Conservation (phyloP, 2,329 filamentous ascomycete species). For the Xylaria sp. region DNA sequence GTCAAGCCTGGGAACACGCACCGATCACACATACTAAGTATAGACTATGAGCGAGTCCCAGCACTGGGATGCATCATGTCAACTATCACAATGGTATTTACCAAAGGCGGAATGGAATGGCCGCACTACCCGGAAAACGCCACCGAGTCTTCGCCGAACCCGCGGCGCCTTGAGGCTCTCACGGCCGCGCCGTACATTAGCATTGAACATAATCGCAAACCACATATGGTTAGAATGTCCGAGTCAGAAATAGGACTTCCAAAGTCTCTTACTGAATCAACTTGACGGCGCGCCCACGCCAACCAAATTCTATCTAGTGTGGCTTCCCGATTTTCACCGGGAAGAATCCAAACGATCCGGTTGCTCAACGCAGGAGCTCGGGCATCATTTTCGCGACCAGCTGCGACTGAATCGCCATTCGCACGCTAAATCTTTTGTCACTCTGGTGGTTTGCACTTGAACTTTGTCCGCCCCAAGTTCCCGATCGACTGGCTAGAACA, state of each 20-base stretch:
- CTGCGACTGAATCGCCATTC: not conserved
- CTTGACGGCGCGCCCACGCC: not conserved
- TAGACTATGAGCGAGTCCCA: not conserved
- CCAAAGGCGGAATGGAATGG: not conserved
- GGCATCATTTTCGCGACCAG: conserved; percentile 13
- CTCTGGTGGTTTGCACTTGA: not conserved
- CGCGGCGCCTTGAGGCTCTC: not conserved
- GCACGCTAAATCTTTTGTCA: not conserved
- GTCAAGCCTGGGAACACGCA: conserved; percentile 7
- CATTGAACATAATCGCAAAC: not conserved
- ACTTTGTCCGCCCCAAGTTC: conserved; percentile 7
- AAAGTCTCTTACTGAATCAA: not conserved
- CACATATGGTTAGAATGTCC: not conserved
- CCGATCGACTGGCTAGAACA: conserved; percentile 2
- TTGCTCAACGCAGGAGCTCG: conserved; percentile 11
- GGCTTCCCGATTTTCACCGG: not conserved
- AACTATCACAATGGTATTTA: not conserved
- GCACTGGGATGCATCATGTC: not conserved
- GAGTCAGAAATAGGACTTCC: not conserved
- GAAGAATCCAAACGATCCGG: not conserved
- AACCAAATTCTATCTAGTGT: not conserved
- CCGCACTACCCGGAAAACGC: not conserved
- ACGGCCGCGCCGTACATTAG: conserved; percentile 1
- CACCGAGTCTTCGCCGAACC: conserved; percentile 7
- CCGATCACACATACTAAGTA: conserved; percentile 2